phyloP scores from a whole-genome alignment of 768 basidiomycete genomes.

The Mrakia frigida region DNA sequence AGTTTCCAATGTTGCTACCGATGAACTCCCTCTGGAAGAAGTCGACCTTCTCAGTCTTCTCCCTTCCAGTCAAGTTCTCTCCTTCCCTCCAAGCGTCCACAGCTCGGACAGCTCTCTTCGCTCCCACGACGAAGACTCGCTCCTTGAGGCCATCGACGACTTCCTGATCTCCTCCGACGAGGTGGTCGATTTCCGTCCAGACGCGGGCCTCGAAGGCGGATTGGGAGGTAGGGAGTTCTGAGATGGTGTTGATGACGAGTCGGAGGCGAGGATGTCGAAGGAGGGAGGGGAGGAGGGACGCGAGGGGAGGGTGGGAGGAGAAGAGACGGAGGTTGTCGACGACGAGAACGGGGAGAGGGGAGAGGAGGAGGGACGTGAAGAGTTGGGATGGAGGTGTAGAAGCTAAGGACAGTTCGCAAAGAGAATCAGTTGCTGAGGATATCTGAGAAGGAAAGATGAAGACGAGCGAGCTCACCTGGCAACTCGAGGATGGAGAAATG shows the following conservation, averaged over 20 bases:
- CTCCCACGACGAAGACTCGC: slow-evolving; percentile 1
- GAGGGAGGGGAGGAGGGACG: slow-evolving; percentile 13
- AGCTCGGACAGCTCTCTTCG: background rate
- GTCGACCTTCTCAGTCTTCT: slow-evolving; percentile 12
- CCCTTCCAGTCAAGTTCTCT: background rate
- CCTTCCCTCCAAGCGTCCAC: slow-evolving; percentile 11
- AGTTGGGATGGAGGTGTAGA: slow-evolving; percentile 4
- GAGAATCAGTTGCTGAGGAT: background rate
- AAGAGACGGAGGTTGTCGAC: slow-evolving; percentile 18
- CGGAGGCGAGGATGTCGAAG: slow-evolving; percentile 20
- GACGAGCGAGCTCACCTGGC: background rate
- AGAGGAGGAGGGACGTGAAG: slow-evolving; percentile 20
- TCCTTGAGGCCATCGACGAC: background rate
- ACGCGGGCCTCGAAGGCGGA: background rate
- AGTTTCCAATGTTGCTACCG: background rate
- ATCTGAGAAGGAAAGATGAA: no score
- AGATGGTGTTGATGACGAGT: slow-evolving; percentile 17
- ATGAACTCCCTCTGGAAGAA: slow-evolving; percentile 16
- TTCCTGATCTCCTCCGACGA: slow-evolving; percentile 7
- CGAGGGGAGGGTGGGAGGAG: slow-evolving; percentile 16
- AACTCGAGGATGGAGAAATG: slow-evolving; percentile 12
- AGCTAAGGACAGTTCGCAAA: background rate
- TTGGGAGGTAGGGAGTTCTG: background rate
- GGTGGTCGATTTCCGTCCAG: slow-evolving; percentile 13
- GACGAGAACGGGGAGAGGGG: slow-evolving; percentile 17